These are phyloP conservation scores for Eurotiales sp. DNA, from an alignment of 2,329 filamentous ascomycete genomes.

Conservation along the genomic window DNA sequence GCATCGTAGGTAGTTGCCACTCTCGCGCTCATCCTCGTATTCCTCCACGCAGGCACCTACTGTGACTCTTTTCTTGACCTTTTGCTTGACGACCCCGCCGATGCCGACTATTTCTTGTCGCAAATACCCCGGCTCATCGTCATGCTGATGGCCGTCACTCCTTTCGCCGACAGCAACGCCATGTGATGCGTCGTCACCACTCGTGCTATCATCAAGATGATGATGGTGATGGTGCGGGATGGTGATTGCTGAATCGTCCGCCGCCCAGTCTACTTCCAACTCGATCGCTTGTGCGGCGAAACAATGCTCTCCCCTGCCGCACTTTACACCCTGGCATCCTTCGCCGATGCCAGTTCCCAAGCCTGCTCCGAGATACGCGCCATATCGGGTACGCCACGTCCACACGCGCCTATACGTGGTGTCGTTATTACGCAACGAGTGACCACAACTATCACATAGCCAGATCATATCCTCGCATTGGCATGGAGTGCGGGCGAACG, in stretches of 20 bases:
- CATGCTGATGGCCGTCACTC: slow-evolving; percentile 23
- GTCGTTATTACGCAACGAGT: slow-evolving; percentile 58
- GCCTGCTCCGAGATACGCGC: slow-evolving; percentile 69
- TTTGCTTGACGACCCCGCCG: slow-evolving; percentile 81
- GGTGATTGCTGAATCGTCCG: slow-evolving; percentile 59
- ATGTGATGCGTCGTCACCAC: background rate
- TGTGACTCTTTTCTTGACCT: slow-evolving; percentile 74
- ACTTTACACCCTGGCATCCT: slow-evolving; percentile 82
- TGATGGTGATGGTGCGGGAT: slow-evolving; percentile 24
- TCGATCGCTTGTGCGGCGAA: slow-evolving; percentile 73
- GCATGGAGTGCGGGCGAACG: slow-evolving; percentile 55
- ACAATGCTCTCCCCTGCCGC: slow-evolving; percentile 73
- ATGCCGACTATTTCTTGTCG: slow-evolving; percentile 89
- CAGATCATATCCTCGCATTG: slow-evolving; percentile 61
- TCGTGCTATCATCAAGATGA: background rate
- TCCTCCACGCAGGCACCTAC: slow-evolving; percentile 84
- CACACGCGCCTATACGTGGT: slow-evolving; percentile 66
- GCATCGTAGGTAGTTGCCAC: slow-evolving; percentile 62
- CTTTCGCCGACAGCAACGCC: slow-evolving; percentile 9
- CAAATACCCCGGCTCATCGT: slow-evolving; percentile 65
- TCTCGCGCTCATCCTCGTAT: slow-evolving; percentile 71
- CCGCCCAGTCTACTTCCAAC: slow-evolving; percentile 58
- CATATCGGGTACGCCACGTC: slow-evolving; percentile 85
- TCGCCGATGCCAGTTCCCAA: slow-evolving; percentile 85
- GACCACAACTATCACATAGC: slow-evolving; percentile 82